Percentiles rank a stretch among this genome's conserved stretches.
These are phyloP conservation scores for Aspergillus hancockii DNA, from an alignment of 495 filamentous ascomycete species.

Conservation along the genomic window DNA sequence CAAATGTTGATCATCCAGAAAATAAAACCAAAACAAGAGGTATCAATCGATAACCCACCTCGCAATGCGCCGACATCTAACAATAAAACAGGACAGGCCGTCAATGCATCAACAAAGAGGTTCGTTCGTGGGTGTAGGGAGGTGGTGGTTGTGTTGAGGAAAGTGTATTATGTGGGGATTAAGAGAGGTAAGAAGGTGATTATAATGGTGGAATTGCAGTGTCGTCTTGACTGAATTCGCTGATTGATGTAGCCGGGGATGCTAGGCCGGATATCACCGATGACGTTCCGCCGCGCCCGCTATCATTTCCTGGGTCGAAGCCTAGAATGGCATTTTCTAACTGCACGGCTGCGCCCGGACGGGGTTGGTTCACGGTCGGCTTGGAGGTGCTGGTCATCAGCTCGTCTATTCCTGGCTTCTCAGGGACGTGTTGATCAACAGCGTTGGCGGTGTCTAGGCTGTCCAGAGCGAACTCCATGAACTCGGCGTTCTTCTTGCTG, in stretches of 20 bases:
- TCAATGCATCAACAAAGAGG: conserved; percentile 16
- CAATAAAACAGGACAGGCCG: conserved; percentile 12
- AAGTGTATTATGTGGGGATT: conserved; percentile 1
- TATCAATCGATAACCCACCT: conserved; percentile 20
- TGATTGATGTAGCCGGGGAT: conserved; percentile 34
- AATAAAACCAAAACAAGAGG: conserved; percentile 10
- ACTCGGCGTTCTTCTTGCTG: conserved; percentile 74
- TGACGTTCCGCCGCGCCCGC: conserved; percentile 24
- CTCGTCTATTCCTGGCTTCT: conserved; percentile 50
- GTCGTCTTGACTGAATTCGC: conserved; percentile 26
- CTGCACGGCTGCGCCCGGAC: conserved; percentile 1
- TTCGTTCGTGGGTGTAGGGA: background rate
- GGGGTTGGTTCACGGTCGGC: conserved; percentile 20
- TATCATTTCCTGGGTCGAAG: conserved; percentile 12
- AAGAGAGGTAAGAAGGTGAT: conserved; percentile 4
- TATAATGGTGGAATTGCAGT: conserved; percentile 19
- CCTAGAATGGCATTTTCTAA: conserved; percentile 25
- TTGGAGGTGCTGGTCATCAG: conserved; percentile 46
- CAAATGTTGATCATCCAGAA: conserved; percentile 15
- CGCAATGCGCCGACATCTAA: conserved; percentile 15
- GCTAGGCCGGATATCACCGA: conserved; percentile 35
- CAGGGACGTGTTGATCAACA: conserved; percentile 49
- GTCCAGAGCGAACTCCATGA: conserved; percentile 56
- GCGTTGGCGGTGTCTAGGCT: conserved; percentile 47
- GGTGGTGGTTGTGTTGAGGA: background rate